Evolutionary conservation across 768 basidiomycete genomes (phyloP), one percentile per base, ranked within the genome.

Genomic region (Omphalotus guepiniiformis): DNA sequence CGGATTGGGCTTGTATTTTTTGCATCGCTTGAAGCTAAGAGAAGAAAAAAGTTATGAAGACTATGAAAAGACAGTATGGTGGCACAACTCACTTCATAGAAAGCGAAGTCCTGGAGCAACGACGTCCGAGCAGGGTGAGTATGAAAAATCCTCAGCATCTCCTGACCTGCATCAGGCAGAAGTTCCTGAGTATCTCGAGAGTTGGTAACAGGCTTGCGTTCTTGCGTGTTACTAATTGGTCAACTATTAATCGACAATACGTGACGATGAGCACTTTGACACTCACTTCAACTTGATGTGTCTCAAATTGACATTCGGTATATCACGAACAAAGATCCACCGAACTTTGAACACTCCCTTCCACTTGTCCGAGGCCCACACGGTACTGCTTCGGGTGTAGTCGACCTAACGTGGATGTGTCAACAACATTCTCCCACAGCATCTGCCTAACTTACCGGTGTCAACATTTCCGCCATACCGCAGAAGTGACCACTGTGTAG

Each of bases 321-420:
- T 93, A 61, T 97, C 95, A 48, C 93, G 84, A 48, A 99, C 93
- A 62, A 93, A 98, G 53, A 98, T 84, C 96, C 96, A 98, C 48
- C 86, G 80, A 21, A 99, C 92, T 69, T 94, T 95, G 75, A 99
- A 96, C 43, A 98, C 92, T 19, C 96, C 96, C 66, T 99, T 98
- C 96, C 96, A 99, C 64, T 99, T 99, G 68, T 98, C 94, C 27
- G 94, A 94, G 23, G 49, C 94, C 96, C 96, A 99, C 16, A 99
- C 96, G 1, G 88, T 97, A 52, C 90, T 93, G 62, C 91, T 93
- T 49, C 87, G 79, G 4, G 88, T 87, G 64, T 98, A 94, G 63
- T 98, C 95, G 29, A 98, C 88, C 78, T 85, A 48, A 36, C 52
- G 6, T 19, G 25, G 13, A 47, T 27, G 26, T 37, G 29, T 6